These are phyloP conservation scores for Magnaporthiopsis rhizophila DNA, from an alignment of 2,329 filamentous ascomycete genomes.

Conservation along the genomic window DNA sequence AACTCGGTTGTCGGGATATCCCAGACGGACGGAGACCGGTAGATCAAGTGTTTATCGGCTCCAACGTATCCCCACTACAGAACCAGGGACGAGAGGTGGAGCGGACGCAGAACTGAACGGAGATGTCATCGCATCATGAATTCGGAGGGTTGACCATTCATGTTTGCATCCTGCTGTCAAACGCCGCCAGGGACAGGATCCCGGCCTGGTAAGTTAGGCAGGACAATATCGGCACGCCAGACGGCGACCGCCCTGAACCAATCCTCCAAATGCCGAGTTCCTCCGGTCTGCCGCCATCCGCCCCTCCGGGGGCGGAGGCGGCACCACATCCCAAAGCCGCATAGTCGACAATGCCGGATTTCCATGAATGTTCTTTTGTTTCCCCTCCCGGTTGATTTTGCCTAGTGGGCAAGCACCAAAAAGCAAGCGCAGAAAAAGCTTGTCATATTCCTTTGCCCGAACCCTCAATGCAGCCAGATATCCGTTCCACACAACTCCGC, in stretches of 20 bases:
- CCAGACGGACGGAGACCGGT: background rate
- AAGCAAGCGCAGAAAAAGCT: slow-evolving; percentile 6
- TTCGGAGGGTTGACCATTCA: background rate
- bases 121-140: background rate
- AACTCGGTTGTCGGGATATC: background rate
- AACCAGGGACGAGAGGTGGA: background rate
- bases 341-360: background rate
- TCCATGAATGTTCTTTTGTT: slow-evolving; percentile 1
- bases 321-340: background rate
- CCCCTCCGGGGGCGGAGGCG: no score
- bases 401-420: slow-evolving; percentile 1
- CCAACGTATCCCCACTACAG: background rate
- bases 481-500: slow-evolving; percentile 18
- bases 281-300: background rate
- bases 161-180: background rate
- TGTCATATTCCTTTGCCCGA: slow-evolving; percentile 9
- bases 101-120: background rate
- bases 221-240: background rate
- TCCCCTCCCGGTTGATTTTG: background rate
- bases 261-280: background rate
- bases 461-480: slow-evolving; percentile 17
- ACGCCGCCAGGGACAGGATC: background rate
- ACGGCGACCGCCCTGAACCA: background rate
- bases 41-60: background rate
- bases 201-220: background rate